A percentile compares a stretch with the other conserved stretches of the same genome.
Conservation (phyloP, 106 monocot species). For the Hemerocallis citrina region DNA sequence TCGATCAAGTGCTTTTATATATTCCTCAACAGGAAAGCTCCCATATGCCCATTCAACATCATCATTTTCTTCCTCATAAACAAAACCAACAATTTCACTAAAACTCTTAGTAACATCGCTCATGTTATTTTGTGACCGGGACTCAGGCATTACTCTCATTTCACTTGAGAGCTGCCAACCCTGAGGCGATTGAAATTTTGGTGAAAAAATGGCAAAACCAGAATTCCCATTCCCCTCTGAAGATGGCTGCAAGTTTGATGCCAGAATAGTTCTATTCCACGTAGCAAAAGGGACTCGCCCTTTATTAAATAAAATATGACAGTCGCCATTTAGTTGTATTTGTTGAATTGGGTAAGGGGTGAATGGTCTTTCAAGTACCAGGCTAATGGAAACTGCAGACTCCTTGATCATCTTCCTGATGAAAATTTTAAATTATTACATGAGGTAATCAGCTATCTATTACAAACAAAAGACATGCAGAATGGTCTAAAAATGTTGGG, state of each 20-base stretch:
- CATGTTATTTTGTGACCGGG: conserved; percentile 9
- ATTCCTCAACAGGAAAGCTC: conserved; percentile 83
- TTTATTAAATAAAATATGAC: conserved; percentile 59
- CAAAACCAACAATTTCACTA: conserved; percentile 49
- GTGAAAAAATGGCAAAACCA: conserved; percentile 78
- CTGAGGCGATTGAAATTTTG: conserved; percentile 40
- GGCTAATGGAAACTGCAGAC: conserved; percentile 34
- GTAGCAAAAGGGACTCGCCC: conserved; percentile 64
- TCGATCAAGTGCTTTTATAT: conserved; percentile 93
- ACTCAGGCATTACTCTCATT: conserved; percentile 14
- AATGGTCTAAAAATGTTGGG: not conserved
- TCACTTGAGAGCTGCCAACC: conserved; percentile 63
- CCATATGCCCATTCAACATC: conserved; percentile 70
- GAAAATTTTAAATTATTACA: conserved; percentile 1
- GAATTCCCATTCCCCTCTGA: conserved; percentile 34
- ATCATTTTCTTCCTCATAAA: conserved; percentile 52
- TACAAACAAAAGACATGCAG: not conserved
- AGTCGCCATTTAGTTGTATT: conserved; percentile 40
- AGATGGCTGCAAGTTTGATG: conserved; percentile 30
- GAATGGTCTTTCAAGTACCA: conserved; percentile 87
- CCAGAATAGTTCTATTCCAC: conserved; percentile 49
- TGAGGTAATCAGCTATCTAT: not conserved
- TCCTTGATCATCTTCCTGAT: conserved; percentile 54
- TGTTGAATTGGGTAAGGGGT: conserved; percentile 75
- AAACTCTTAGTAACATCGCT: conserved; percentile 17